Evolutionary conservation across 202 grass and related monocot species (phyloP).

Genomic region (Carex arenaria): DNA sequence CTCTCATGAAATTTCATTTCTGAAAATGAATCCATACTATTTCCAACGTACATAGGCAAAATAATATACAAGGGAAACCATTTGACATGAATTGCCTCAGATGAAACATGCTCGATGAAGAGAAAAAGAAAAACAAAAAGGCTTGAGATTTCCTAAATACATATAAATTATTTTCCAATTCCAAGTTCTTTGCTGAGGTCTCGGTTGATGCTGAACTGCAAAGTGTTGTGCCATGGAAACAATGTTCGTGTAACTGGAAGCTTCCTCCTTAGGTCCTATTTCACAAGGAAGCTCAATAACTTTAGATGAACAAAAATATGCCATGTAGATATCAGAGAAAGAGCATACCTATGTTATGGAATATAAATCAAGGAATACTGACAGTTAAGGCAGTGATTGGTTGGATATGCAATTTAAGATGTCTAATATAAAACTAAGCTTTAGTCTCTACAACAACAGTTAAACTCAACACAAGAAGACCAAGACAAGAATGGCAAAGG

Average conservation of each 20-base stretch:
- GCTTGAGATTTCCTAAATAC: slow-evolving; percentile 30
- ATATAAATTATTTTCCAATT: slow-evolving; percentile 56
- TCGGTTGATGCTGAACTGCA: slow-evolving; percentile 64
- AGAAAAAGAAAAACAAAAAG: slow-evolving; percentile 24
- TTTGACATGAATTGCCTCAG: slow-evolving; percentile 10
- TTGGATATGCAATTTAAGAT: not conserved
- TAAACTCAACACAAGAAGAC: not conserved
- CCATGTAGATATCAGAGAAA: not conserved
- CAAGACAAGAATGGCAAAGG: not conserved
- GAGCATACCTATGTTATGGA: not conserved
- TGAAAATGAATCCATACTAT: not conserved
- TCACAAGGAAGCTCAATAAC: not conserved
- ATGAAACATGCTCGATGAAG: slow-evolving; percentile 26
- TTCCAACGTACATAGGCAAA: not conserved
- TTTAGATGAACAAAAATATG: not conserved
- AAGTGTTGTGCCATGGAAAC: slow-evolving; percentile 92
- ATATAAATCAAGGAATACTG: not conserved
- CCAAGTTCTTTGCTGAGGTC: slow-evolving; percentile 90
- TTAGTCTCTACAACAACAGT: not conserved
- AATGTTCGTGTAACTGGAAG: slow-evolving; percentile 92
- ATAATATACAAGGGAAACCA: slow-evolving; percentile 23
- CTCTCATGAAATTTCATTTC: slow-evolving; percentile 3
- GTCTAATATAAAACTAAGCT: not conserved
- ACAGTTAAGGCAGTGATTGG: not conserved
- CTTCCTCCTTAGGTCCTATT: slow-evolving; percentile 92